Base-by-base conservation (phyloP, 1,139 yeast genomes). In the Suhomyces bribrorum region DNA sequence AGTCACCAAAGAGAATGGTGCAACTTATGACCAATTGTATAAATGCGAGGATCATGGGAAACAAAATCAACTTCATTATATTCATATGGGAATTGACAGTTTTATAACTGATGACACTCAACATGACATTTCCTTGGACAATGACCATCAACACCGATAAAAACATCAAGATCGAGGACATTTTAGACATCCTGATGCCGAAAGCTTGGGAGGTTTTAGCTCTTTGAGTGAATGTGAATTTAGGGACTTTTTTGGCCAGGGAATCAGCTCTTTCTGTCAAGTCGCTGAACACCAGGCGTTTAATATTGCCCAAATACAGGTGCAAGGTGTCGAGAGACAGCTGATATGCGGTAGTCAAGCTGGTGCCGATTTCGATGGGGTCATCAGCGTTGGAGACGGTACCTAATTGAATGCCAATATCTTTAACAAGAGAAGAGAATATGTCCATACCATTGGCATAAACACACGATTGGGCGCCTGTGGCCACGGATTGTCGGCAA, bases 371-470 rank as follows among this genome's bases (percentile, higher is more conserved):
- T 13, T 56, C 61, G 2, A 52, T 54, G 2, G 74, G 58, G 44
- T 71, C 62, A 20, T 57, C 53, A 34, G 66, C 62, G 5, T 59
- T 60, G 5, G 79, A 68, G 16, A 73, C 58, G 16, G 51, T 49
- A 2, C 74, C 75, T 27, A 79, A 52, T 45, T 76, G 77, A 3
- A 34, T 12, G 2, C 48, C 48, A 8, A 44, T 36, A 17, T 44
- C 48, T 14, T 36, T 36, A 5, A 38, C 37, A 20, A 44, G 29
- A 7, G 40, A 18, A 8, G 40, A 29, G 14, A 36, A 32, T 17
- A 44, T 30, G 29, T 44, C 48, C 9, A 44, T 38, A 5, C 48
- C 48, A 18, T 34, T 12, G 17, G 35, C 22, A 11, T 17, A 18
- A 6, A 33, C 14, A 16, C 48, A 44, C 14, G 13, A 18, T 18